Conservation (phyloP, 805 yeast genomes). For the Candida multigemmis region DNA sequence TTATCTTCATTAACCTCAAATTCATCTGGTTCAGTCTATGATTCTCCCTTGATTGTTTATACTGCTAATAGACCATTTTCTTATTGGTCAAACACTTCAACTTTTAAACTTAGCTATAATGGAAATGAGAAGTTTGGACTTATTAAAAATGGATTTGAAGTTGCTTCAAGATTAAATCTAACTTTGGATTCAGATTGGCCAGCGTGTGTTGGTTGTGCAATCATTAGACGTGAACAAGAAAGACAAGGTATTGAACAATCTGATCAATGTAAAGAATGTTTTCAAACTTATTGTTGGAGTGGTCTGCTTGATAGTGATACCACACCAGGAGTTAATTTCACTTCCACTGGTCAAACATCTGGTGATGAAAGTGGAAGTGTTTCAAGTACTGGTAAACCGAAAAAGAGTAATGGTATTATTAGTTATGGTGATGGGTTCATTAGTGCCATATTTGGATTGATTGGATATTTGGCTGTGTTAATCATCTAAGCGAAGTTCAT, state of each 20-base stretch:
- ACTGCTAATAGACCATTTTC: constrained; percentile 66
- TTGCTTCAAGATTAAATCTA: constrained; percentile 53
- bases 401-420: too few relatives aligned
- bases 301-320: constrained; percentile 25
- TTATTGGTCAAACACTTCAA: constrained; percentile 61
- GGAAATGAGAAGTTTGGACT: constrained; percentile 48
- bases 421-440: too few relatives aligned
- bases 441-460: too few relatives aligned
- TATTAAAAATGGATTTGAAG: constrained; percentile 69
- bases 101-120: constrained; percentile 55
- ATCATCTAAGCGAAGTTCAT: too few relatives aligned
- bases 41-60: constrained; percentile 72
- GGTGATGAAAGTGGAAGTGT: too few relatives aligned
- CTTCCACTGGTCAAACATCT: constrained; percentile 6
- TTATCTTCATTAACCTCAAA: constrained; percentile 36
- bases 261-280: constrained; percentile 68
- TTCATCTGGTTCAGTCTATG: constrained; percentile 11
- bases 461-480: too few relatives aligned
- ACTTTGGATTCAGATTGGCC: constrained; percentile 64
- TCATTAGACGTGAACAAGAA: constrained; percentile 71
- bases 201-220: constrained; percentile 76
- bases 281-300: constrained; percentile 69
- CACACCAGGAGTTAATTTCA: constrained; percentile 5
- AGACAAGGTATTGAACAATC: constrained; percentile 49
- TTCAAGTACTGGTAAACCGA: too few relatives aligned